phyloP scores from a whole-genome alignment of 768 basidiomycete genomes.

The Mycena venus region DNA sequence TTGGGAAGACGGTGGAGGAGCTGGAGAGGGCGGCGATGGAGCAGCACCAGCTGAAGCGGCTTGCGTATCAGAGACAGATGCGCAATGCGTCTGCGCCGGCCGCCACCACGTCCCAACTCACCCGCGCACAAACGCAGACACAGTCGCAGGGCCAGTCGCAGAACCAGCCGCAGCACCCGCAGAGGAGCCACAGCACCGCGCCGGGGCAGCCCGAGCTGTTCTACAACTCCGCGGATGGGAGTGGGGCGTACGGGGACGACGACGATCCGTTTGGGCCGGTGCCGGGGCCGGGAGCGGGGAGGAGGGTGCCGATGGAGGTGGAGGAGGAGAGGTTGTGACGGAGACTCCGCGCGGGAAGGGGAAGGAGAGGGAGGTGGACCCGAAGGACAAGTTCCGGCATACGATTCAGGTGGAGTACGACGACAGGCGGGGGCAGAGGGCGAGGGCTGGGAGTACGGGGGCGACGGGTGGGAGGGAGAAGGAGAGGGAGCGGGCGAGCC shows the following conservation, averaged over 20 bases:
- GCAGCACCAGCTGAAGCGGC: conserved; percentile 85
- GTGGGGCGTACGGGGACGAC: conserved; percentile 58
- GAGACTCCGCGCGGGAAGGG: conserved; percentile 19
- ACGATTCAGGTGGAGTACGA: conserved; percentile 98
- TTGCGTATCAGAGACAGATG: conserved; percentile 88
- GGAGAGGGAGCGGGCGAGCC: conserved; percentile 32
- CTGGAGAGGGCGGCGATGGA: conserved; percentile 87
- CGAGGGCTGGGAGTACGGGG: conserved; percentile 18
- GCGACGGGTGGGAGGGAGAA: conserved; percentile 35
- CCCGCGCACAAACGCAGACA: conserved; percentile 64
- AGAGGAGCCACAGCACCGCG: conserved; percentile 63
- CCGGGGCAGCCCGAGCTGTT: conserved; percentile 74
- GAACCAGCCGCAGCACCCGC: conserved; percentile 48
- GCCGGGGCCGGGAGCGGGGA: conserved; percentile 42
- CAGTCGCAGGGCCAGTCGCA: conserved; percentile 45
- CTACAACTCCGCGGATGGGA: conserved; percentile 76
- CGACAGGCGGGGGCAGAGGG: conserved; percentile 48
- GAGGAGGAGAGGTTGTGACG: conserved; percentile 13
- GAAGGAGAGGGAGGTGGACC: conserved; percentile 28
- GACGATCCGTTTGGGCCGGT: conserved; percentile 84
- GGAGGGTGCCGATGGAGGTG: conserved; percentile 20
- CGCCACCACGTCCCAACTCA: conserved; percentile 59
- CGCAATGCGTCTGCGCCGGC: conserved; percentile 59
- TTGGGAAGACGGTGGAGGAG: conserved; percentile 80
- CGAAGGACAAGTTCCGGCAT: conserved; percentile 70